These are phyloP conservation scores for Anthostomella pinea DNA, from an alignment of 2,329 filamentous ascomycete genomes.

Conservation along the genomic window DNA sequence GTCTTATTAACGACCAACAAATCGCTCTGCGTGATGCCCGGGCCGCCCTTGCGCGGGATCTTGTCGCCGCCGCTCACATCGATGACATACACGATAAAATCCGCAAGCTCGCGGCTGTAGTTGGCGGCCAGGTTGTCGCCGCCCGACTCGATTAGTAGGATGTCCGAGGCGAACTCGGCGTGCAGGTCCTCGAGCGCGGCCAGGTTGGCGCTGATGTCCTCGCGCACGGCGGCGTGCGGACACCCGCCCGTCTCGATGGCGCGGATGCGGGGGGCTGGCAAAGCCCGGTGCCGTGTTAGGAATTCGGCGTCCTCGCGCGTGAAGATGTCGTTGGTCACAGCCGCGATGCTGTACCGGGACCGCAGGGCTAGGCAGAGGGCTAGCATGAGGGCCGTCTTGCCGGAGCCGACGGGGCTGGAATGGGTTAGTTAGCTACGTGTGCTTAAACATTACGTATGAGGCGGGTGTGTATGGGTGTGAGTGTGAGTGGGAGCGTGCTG, in stretches of 20 bases:
- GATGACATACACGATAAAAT: slow-evolving; percentile 98
- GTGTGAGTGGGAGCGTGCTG: background rate
- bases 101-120: slow-evolving; percentile 90
- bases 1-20: slow-evolving; percentile 96
- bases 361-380: slow-evolving; percentile 84
- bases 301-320: slow-evolving; percentile 98
- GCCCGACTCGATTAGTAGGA: slow-evolving; percentile 91
- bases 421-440: slow-evolving; percentile 15
- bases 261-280: slow-evolving; percentile 78
- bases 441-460: slow-evolving; percentile 2
- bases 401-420: slow-evolving; percentile 79
- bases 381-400: slow-evolving; percentile 96
- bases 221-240: slow-evolving; percentile 93
- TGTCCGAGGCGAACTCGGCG: slow-evolving; percentile 71
- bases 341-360: slow-evolving; percentile 78
- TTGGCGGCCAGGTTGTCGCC: slow-evolving; percentile 97
- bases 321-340: slow-evolving; percentile 99
- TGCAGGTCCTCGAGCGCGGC: slow-evolving; percentile 89
- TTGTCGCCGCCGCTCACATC: slow-evolving; percentile 97
- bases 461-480: background rate
- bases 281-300: slow-evolving; percentile 79
- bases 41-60: slow-evolving; percentile 91
- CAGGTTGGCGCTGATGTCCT: slow-evolving; percentile 93
- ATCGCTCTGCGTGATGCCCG: slow-evolving; percentile 95
- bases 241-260: slow-evolving; percentile 98